A percentile compares a stretch with the other conserved stretches of the same genome.
phyloP scores from a whole-genome alignment of 179 eudicot genomes.

The Camellia oleifera region DNA sequence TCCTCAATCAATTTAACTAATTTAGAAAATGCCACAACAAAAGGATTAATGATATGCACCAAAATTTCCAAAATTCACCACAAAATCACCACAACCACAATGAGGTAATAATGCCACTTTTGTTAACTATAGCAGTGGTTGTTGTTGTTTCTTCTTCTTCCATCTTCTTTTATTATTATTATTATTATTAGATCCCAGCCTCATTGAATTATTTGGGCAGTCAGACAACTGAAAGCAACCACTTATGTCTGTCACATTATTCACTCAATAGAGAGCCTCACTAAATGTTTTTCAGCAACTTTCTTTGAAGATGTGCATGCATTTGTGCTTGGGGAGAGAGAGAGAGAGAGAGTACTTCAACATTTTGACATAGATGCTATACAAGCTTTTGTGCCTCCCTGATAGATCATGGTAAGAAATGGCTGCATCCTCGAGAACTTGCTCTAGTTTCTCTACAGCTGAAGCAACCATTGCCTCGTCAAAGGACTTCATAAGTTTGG shows the following conservation, averaged over 20 bases:
- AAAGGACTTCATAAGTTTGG: conserved; percentile 59
- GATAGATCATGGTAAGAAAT: conserved; percentile 63
- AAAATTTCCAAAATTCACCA: neutral
- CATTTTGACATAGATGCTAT: conserved; percentile 86
- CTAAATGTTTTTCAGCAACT: neutral
- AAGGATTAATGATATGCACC: neutral
- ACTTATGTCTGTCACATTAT: neutral
- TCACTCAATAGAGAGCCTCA: neutral
- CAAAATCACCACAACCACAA: neutral
- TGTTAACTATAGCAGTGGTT: neutral
- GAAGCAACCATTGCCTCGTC: conserved; percentile 70
- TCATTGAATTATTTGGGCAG: neutral
- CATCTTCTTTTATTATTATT: neutral
- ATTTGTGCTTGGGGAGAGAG: neutral
- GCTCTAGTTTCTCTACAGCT: conserved; percentile 59
- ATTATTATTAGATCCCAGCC: neutral
- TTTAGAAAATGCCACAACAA: neutral
- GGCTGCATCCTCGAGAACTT: conserved; percentile 56
- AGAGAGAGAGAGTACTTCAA: conserved; percentile 51
- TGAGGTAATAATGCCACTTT: neutral
- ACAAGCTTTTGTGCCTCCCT: conserved; percentile 93
- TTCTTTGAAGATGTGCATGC: neutral
- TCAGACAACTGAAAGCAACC: neutral
- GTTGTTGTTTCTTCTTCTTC: too few species aligned
- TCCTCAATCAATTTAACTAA: neutral